Conservation (phyloP, 2,329 filamentous ascomycete species). For the Phaeoacremonium minimum region DNA sequence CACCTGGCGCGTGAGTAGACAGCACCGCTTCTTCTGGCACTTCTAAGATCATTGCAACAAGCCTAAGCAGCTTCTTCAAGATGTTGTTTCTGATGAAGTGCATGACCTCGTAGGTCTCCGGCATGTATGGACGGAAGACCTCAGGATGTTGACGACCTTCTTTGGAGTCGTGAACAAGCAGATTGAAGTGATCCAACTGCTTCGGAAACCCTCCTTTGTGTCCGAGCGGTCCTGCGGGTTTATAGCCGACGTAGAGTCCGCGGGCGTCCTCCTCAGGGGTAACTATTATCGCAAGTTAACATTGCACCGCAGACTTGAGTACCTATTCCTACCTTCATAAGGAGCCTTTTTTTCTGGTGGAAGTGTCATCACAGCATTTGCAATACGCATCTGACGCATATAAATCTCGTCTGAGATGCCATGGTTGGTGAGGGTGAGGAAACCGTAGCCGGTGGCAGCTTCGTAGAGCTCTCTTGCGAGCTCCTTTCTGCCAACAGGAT, state of each 20-base stretch:
- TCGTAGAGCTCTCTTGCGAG: slow-evolving; percentile 21
- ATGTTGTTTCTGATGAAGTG: slow-evolving; percentile 19
- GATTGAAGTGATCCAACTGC: not conserved
- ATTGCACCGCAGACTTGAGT: not conserved
- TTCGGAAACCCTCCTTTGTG: slow-evolving; percentile 7
- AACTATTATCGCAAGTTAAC: slow-evolving; percentile 9
- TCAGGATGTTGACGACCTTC: slow-evolving; percentile 14
- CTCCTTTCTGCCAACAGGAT: slow-evolving; percentile 7
- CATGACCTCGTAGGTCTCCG: slow-evolving; percentile 20
- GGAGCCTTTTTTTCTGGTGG: slow-evolving; percentile 18
- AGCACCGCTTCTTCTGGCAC: slow-evolving; percentile 30
- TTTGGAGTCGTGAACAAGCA: slow-evolving; percentile 14
- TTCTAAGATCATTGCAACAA: slow-evolving; percentile 31
- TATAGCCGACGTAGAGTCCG: slow-evolving; percentile 22
- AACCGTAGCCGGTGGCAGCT: slow-evolving; percentile 19
- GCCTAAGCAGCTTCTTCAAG: slow-evolving; percentile 26
- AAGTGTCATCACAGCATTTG: slow-evolving; percentile 21
- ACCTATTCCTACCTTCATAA: slow-evolving; percentile 15
- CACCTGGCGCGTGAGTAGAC: slow-evolving; percentile 25
- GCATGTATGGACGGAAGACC: slow-evolving; percentile 15
- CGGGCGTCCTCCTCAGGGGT: slow-evolving; percentile 20
- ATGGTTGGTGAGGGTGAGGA: slow-evolving; percentile 19
- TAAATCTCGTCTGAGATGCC: slow-evolving; percentile 20
- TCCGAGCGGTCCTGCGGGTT: slow-evolving; percentile 17
- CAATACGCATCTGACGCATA: slow-evolving; percentile 17